Conservation (phyloP, 2,329 filamentous ascomycete genomes). For the Cadophora sp. region DNA sequence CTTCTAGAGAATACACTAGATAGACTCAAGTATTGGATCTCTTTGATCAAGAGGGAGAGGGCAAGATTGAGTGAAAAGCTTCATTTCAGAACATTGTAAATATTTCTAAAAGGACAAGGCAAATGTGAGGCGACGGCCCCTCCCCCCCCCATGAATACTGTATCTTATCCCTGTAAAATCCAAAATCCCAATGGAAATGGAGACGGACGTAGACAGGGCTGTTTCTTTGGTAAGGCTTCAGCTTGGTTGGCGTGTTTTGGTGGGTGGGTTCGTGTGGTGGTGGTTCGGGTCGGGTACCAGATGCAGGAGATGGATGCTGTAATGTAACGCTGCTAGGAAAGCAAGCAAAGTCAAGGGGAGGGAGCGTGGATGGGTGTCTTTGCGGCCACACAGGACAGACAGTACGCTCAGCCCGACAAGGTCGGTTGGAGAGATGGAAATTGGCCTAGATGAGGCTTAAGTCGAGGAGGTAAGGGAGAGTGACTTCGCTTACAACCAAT, state of each 20-base stretch:
- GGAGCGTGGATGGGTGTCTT: too few relatives aligned
- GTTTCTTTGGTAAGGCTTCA: neutral
- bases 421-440: too few relatives aligned
- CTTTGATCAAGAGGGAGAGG: too few relatives aligned
- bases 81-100: too few relatives aligned
- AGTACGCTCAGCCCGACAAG: too few relatives aligned
- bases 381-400: neutral
- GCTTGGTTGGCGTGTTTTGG: neutral
- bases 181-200: neutral
- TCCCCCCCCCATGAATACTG: too few relatives aligned
- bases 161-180: too few relatives aligned
- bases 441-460: neutral
- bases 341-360: neutral
- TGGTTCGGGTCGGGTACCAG: neutral
- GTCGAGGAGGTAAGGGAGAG: neutral
- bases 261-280: neutral
- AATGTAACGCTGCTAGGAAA: slow-evolving; percentile 8
- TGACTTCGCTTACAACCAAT: neutral
- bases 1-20: too few relatives aligned
- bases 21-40: too few relatives aligned
- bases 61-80: too few relatives aligned
- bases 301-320: slow-evolving; percentile 14
- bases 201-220: neutral
- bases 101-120: too few relatives aligned
- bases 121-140: too few relatives aligned